Evolutionary conservation across 768 basidiomycete species (phyloP).

Genomic region (Boletus pseudopeckii): DNA sequence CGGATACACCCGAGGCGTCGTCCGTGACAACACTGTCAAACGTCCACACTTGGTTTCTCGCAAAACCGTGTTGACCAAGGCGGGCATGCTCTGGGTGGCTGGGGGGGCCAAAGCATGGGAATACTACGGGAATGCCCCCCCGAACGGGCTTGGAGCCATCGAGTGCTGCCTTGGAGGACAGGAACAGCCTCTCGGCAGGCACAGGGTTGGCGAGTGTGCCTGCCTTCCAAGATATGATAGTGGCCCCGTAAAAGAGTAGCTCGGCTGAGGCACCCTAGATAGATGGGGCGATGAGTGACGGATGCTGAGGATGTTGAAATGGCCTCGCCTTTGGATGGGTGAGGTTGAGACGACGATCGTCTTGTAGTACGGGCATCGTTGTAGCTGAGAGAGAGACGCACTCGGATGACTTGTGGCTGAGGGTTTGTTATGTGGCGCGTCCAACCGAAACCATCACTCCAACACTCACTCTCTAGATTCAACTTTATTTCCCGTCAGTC

Average conservation of each 20-base stretch:
- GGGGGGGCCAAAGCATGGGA: constrained; percentile 88
- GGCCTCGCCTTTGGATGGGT: constrained; percentile 57
- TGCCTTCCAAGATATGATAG: constrained; percentile 82
- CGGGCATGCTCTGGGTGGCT: constrained; percentile 65
- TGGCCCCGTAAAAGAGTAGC: constrained; percentile 79
- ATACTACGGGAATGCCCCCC: constrained; percentile 60
- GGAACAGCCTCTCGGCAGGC: constrained; percentile 69
- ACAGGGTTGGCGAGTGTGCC: constrained; percentile 33
- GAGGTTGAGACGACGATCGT: constrained; percentile 44
- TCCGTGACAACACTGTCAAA: constrained; percentile 64
- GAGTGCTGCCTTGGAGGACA: constrained; percentile 73
- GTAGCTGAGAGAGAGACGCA: too few species aligned
- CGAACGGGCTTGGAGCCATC: constrained; percentile 80
- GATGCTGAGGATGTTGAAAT: background rate
- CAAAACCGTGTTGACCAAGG: constrained; percentile 89
- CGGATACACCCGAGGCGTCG: constrained; percentile 67
- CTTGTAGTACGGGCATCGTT: constrained; percentile 55
- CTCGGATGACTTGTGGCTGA: constrained; percentile 2
- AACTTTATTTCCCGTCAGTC: background rate
- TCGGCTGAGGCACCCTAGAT: constrained; percentile 61
- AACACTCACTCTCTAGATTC: background rate
- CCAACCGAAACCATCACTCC: constrained; percentile 9
- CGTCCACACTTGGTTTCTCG: constrained; percentile 72
- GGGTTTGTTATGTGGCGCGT: constrained; percentile 19
- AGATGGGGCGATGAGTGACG: background rate